These are phyloP conservation scores for Malus orientalis DNA, from an alignment of 306 rosid species.

Conservation along the genomic window DNA sequence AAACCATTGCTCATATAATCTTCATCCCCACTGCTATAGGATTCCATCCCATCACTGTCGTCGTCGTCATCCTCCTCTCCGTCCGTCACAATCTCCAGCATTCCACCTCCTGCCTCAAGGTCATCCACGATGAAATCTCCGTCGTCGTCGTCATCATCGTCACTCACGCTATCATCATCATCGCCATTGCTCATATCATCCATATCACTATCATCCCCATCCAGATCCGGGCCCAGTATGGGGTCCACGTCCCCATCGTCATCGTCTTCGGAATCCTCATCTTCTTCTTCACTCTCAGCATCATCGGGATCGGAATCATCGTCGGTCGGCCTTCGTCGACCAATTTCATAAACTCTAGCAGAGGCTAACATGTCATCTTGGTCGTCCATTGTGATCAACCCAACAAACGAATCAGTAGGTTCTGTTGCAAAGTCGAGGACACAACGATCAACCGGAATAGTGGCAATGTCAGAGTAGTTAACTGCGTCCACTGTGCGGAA, in stretches of 20 bases:
- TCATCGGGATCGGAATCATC: constrained; percentile 99
- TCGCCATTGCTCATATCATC: constrained; percentile 71
- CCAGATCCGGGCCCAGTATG: constrained; percentile 73
- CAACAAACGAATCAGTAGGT: constrained; percentile 87
- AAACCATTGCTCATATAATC: constrained; percentile 52
- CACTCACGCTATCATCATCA: constrained; percentile 52
- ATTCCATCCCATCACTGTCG: constrained; percentile 55
- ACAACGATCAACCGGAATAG: constrained; percentile 83
- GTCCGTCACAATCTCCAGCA: constrained; percentile 61
- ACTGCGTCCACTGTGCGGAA: constrained; percentile 97
- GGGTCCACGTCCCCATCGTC: constrained; percentile 52
- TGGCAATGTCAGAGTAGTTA: constrained; percentile 89
- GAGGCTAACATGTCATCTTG: constrained; percentile 91
- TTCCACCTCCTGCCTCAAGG: constrained; percentile 53
- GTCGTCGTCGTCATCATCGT: constrained; percentile 57
- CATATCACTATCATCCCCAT: constrained; percentile 64
- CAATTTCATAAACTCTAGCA: constrained; percentile 82
- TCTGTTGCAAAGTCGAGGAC: constrained; percentile 94
- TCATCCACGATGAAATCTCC: constrained; percentile 71
- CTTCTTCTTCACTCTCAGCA: constrained; percentile 89
- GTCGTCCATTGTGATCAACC: constrained; percentile 91
- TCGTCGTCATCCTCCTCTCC: constrained; percentile 77
- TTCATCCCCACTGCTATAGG: constrained; percentile 65
- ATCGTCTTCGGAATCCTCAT: constrained; percentile 53
- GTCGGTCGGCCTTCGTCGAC: constrained; percentile 86